Evolutionary conservation across 148 eudicot genomes (phyloP).

Genomic region (Silene uniflora): DNA sequence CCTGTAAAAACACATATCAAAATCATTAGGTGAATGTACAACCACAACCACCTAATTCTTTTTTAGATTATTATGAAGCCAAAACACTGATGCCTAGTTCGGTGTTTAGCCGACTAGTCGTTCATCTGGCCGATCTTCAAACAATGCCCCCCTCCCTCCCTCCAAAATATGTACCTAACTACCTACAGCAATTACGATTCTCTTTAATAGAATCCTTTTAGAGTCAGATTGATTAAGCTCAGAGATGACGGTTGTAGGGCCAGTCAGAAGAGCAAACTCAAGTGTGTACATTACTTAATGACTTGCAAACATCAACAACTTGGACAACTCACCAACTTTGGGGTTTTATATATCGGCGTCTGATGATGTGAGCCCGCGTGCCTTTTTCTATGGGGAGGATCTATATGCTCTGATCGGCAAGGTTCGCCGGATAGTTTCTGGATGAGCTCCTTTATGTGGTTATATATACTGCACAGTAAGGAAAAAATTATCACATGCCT

Average conservation of each 20-base stretch:
- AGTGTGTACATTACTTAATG: not conserved
- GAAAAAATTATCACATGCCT: not conserved
- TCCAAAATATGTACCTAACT: not conserved
- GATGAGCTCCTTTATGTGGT: constrained; percentile 46
- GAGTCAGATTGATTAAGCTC: not conserved
- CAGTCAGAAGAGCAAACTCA: not conserved
- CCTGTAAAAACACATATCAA: constrained; percentile 7
- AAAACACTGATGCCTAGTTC: not conserved
- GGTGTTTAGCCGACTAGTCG: not conserved
- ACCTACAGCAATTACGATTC: not conserved
- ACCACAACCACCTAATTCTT: not conserved
- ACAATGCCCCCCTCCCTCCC: not conserved
- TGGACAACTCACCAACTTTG: constrained; percentile 39
- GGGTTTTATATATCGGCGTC: constrained; percentile 22
- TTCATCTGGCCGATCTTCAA: not conserved
- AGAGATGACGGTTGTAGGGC: not conserved
- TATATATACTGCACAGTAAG: constrained; percentile 57
- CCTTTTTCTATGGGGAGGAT: constrained; percentile 32
- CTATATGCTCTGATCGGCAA: constrained; percentile 28
- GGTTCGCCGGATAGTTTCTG: constrained; percentile 37
- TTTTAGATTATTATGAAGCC: not conserved
- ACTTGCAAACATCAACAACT: not conserved
- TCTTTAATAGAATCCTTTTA: not conserved
- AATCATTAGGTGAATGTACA: not conserved
- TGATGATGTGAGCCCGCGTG: constrained; percentile 21